A percentile compares a stretch with the other conserved stretches of the same genome.
Conservation (phyloP, 805 yeast species). For the Dipodascus geniculatus region DNA sequence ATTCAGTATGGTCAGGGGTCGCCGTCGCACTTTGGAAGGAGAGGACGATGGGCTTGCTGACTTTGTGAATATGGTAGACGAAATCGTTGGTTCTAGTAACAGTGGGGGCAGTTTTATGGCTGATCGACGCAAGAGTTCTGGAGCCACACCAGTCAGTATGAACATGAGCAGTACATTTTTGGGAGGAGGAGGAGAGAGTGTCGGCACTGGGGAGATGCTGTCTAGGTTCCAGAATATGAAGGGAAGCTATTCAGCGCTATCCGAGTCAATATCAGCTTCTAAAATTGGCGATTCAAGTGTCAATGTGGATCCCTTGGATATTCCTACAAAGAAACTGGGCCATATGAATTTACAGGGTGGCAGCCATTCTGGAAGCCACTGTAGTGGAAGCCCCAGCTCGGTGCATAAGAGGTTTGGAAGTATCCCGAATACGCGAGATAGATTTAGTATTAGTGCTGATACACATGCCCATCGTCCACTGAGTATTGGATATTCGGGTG, state of each 20-base stretch:
- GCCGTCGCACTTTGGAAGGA: neutral
- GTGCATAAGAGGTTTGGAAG: neutral
- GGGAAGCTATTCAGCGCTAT: neutral
- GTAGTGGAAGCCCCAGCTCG: neutral
- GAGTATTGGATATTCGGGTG: neutral
- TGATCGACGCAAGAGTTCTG: neutral
- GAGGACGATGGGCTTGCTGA: neutral
- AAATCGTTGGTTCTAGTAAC: neutral
- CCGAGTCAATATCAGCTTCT: neutral
- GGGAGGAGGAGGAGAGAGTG: constrained; percentile 1
- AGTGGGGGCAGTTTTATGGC: neutral
- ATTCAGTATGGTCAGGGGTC: neutral
- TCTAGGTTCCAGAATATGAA: neutral
- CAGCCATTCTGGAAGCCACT: neutral
- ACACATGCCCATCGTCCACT: neutral
- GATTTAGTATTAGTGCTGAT: neutral
- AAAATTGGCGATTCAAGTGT: neutral
- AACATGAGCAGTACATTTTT: neutral
- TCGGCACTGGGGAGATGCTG: neutral
- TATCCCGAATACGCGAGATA: neutral
- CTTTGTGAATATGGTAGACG: neutral
- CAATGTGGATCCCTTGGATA: neutral
- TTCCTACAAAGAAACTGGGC: neutral
- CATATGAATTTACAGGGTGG: neutral
- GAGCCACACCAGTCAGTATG: neutral